Conservation (phyloP, 1,284 basidiomycete genomes). For the Heimioporus retisporus region DNA sequence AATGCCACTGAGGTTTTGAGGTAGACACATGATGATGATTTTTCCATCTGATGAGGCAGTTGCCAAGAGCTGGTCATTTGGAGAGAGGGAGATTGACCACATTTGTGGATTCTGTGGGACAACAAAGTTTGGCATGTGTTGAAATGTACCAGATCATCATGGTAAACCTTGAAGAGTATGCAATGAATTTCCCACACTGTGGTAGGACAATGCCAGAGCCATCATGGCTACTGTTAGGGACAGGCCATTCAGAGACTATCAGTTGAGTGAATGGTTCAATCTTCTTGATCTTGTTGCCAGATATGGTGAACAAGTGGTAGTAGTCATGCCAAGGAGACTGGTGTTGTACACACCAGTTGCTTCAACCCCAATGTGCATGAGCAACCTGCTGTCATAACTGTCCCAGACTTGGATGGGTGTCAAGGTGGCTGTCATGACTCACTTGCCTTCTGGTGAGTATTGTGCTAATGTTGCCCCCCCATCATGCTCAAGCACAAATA, state of each 20-base stretch:
- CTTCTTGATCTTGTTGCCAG: background rate
- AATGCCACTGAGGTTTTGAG: background rate
- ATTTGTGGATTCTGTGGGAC: background rate
- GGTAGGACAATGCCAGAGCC: background rate
- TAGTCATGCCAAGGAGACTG: conserved; percentile 6
- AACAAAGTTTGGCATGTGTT: background rate
- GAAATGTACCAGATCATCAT: conserved; percentile 10
- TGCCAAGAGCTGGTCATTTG: conserved; percentile 3
- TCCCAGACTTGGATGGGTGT: too few relatives aligned
- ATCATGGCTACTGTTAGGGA: background rate
- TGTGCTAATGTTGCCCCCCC: background rate
- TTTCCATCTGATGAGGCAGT: background rate
- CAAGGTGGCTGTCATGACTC: too few relatives aligned
- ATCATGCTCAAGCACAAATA: background rate
- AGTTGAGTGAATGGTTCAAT: conserved; percentile 1
- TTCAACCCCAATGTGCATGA: background rate
- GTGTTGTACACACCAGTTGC: background rate
- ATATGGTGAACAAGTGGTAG: conserved; percentile 4
- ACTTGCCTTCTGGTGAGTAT: too few relatives aligned
- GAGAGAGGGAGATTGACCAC: background rate
- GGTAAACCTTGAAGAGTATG: background rate
- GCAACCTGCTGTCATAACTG: background rate
- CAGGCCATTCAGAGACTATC: background rate
- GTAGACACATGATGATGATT: conserved; percentile 3
- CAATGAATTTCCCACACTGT: conserved; percentile 1